These are phyloP conservation scores for Crotalaria pallida DNA, from an alignment of 306 rosid genomes.

Conservation along the genomic window DNA sequence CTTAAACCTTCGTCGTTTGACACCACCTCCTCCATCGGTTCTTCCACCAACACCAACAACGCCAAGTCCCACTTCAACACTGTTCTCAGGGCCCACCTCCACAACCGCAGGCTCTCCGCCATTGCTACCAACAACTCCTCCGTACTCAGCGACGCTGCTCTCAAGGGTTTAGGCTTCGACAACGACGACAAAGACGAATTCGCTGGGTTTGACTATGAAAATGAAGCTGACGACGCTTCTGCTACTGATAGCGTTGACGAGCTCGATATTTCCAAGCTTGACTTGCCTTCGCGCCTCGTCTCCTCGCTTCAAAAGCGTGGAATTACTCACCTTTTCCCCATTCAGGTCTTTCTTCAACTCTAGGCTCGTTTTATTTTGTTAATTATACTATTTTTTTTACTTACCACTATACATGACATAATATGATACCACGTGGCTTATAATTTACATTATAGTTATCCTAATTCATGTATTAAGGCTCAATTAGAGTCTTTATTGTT, in stretches of 20 bases:
- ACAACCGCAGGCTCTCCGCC: slow-evolving; percentile 31
- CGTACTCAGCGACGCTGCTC: slow-evolving; percentile 56
- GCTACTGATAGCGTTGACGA: slow-evolving; percentile 32
- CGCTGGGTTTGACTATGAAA: background rate
- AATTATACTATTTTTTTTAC: background rate
- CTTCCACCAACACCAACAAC: background rate
- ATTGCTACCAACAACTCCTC: slow-evolving; percentile 76
- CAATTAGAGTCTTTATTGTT: too few species aligned
- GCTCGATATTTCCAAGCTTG: slow-evolving; percentile 59
- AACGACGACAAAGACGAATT: slow-evolving; percentile 16
- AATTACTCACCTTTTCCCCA: slow-evolving; percentile 75
- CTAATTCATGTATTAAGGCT: background rate
- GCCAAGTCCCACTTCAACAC: slow-evolving; percentile 35
- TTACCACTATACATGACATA: background rate
- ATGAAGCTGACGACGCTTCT: slow-evolving; percentile 13
- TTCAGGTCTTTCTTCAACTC: slow-evolving; percentile 46
- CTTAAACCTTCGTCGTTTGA: slow-evolving; percentile 16
- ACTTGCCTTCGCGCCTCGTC: slow-evolving; percentile 53
- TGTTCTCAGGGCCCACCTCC: slow-evolving; percentile 25
- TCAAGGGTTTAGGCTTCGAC: slow-evolving; percentile 43
- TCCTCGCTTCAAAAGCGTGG: slow-evolving; percentile 62
- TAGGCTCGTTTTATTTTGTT: background rate
- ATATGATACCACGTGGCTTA: too few species aligned
- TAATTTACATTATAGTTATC: background rate
- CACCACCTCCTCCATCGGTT: too few species aligned